Conservation (phyloP, 495 filamentous ascomycete species). For the Daldinia concentrica region DNA sequence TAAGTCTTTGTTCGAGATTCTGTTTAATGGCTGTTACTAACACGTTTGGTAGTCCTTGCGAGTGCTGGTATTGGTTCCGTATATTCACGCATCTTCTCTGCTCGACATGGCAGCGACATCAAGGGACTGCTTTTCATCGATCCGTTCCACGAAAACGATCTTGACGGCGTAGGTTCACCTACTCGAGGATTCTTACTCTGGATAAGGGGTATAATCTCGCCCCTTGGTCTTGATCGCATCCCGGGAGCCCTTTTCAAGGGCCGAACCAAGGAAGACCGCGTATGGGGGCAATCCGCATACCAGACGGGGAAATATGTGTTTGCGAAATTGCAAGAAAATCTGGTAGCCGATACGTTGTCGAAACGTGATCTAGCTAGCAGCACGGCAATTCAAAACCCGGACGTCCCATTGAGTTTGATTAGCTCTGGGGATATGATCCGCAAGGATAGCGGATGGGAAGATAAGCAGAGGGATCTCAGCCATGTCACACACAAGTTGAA, state of each 20-base stretch:
- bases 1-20: conserved; percentile 53
- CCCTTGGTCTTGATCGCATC: conserved; percentile 82
- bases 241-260: conserved; percentile 80
- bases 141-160: conserved; percentile 83
- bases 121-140: conserved; percentile 86
- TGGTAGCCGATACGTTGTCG: conserved; percentile 84
- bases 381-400: conserved; percentile 74
- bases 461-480: conserved; percentile 83
- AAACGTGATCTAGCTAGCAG: conserved; percentile 81
- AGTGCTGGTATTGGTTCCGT: conserved; percentile 82
- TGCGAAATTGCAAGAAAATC: conserved; percentile 89
- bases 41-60: conserved; percentile 50
- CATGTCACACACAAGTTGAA: conserved; percentile 77
- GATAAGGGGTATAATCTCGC: conserved; percentile 83
- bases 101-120: conserved; percentile 75
- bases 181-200: conserved; percentile 83
- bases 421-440: conserved; percentile 72
- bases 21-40: conserved; percentile 12
- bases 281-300: conserved; percentile 79
- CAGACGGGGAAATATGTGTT: conserved; percentile 84
- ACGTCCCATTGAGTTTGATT: conserved; percentile 80
- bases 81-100: conserved; percentile 88
- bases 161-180: conserved; percentile 70
- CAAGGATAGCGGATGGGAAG: conserved; percentile 73
- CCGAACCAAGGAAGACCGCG: conserved; percentile 81